Evolutionary conservation across 2,329 filamentous ascomycete genomes (phyloP), one percentile per base, ranked within the genome.

Genomic region (Pseudopyricularia javanii): DNA sequence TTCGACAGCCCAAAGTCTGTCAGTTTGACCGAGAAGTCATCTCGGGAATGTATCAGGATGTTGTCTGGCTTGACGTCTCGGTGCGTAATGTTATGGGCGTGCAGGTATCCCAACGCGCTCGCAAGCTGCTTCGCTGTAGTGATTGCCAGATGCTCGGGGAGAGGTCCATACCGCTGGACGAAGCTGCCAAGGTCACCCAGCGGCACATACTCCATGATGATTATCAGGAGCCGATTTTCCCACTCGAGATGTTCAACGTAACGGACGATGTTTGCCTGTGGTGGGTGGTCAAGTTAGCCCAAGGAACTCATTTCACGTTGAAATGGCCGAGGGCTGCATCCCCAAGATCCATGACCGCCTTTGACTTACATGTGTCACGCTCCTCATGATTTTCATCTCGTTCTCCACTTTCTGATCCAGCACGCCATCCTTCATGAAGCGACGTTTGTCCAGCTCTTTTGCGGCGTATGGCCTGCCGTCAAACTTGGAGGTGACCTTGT

Each of bases 61-160:
- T 98, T 98, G 72, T 98, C 93, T 0, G 93, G 93, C 65, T 98
- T 98, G 63, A 98, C 90, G 66, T 98, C 93, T n/a, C 93, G 86
- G 68, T 98, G 93, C 0, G 91, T 97, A 60, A 98, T 96, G 63
- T 86, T 89, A 61, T 86, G 85, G 52, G 76, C 74, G 66, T 98
- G 93, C 8, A 98, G 74, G 65, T 98, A 96, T 30, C 82, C 82
- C 51, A 98, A 72, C 2, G 91, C 91, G 59, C 85, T 80, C 45
- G 96, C 71, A 34, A 97, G 79, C 65, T 95, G 89, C 20, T 70
- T 66, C 1, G 90, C 80, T 66, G 96, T 86, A 5, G 72, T 73
- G 65, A 85, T 82, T n/a, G 82, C 85, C 58, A 83, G 73, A 1
- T 67, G 59, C 63, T 97, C 91, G 0, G 74, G 68, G 50, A 97